These are phyloP conservation scores for Synchytrium microbalum DNA, from an alignment of 371 early-diverging fungal species.

Conservation along the genomic window DNA sequence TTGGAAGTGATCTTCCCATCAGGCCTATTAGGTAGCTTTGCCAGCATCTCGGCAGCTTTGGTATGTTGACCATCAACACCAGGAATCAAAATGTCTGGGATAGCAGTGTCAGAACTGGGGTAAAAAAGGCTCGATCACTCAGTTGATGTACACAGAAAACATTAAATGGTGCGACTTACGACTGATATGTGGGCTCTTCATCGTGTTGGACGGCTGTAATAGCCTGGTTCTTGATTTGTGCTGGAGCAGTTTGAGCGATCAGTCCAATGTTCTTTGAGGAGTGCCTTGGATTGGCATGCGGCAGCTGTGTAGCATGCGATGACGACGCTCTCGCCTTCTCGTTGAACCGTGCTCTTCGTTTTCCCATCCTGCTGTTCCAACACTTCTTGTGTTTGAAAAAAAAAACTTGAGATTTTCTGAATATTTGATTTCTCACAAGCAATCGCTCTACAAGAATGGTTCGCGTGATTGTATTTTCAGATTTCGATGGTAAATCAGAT, in stretches of 20 bases:
- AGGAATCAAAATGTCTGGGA: background rate
- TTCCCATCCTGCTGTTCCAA: too few species aligned
- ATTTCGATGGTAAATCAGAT: conserved; percentile 27
- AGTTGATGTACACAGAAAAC: too few species aligned
- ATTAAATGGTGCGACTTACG: too few species aligned
- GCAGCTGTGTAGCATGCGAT: background rate
- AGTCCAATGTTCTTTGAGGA: conserved; percentile 9
- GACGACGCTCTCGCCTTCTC: background rate
- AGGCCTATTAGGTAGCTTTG: conserved; percentile 24
- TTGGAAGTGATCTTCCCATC: conserved; percentile 33
- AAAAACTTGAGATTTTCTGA: too few species aligned
- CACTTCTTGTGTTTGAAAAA: too few species aligned
- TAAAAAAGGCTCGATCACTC: too few species aligned
- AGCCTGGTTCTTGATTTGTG: conserved; percentile 33
- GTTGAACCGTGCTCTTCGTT: conserved; percentile 9
- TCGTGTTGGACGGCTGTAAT: too few species aligned
- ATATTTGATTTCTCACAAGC: too few species aligned
- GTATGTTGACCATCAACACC: conserved; percentile 17
- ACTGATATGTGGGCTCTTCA: background rate
- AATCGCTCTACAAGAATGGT: too few species aligned
- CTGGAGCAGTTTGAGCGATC: background rate
- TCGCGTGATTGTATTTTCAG: conserved; percentile 12
- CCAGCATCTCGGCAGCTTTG: conserved; percentile 35
- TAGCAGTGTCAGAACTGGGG: background rate
- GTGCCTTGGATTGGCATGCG: background rate